phyloP scores from a whole-genome alignment of 169 alveolate species.

The Cryptosporidium meleagridis region DNA sequence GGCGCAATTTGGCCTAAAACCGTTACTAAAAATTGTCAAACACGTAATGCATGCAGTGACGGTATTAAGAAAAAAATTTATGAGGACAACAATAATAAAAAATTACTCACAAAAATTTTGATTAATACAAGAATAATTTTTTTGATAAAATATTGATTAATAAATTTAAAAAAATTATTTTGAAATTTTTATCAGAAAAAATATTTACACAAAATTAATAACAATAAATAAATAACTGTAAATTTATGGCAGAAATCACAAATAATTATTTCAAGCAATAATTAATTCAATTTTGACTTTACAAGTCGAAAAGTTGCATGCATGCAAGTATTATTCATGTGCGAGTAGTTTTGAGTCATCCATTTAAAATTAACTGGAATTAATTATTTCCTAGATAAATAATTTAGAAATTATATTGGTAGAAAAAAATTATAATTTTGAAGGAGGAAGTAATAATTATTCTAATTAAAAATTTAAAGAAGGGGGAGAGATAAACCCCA shows the following conservation, averaged over 20 bases:
- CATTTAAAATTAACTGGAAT: neutral
- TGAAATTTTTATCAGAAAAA: neutral
- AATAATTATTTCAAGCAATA: neutral
- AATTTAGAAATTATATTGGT: neutral
- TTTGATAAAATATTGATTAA: neutral
- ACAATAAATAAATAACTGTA: neutral
- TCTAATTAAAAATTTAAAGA: neutral
- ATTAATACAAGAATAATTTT: neutral
- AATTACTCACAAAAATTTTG: neutral
- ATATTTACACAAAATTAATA: neutral
- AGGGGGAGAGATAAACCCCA: neutral
- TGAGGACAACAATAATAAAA: neutral
- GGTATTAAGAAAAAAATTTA: constrained; percentile 6
- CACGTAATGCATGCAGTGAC: constrained; percentile 43
- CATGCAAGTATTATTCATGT: constrained; percentile 15
- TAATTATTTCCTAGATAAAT: neutral
- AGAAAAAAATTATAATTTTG: neutral
- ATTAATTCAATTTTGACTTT: neutral
- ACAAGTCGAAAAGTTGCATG: constrained; percentile 9
- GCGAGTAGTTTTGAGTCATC: neutral
- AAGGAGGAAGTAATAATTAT: neutral
- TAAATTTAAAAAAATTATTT: neutral
- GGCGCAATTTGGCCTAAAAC: constrained; percentile 31
- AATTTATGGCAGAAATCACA: neutral
- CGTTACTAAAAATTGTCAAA: constrained; percentile 37